Base-by-base conservation (phyloP, 768 basidiomycete species). In the Polyporus arcularius region DNA sequence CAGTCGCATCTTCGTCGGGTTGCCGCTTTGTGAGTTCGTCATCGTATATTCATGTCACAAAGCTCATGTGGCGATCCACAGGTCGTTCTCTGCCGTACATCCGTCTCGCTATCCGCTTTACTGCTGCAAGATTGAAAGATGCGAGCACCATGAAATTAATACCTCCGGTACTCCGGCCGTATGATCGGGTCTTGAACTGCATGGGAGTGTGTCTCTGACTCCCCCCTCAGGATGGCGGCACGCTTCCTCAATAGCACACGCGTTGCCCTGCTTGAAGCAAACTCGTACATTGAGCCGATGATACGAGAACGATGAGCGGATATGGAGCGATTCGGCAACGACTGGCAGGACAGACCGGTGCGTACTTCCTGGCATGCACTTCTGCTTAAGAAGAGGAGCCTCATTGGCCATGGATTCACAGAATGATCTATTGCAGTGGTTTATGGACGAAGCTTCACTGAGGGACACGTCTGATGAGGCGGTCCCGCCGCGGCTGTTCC, bases 1-100 rank as follows among this genome's bases (percentile, higher is more conserved):
- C 28, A 76, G 72, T 51, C 73, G 76, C 15, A 54, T 72, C 40
- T 76, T 76, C 46, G 70, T 77, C 2, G 75, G 75, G 3, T 35
- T 67, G 8, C 73, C 74, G 14, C 39, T 72, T 0, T 77, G 76
- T 77, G 55, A 52, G 72, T 58, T 21, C 16, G 32, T 26, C 32
- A 12, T 45, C 43, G n/a, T 16, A 6, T 1, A 43, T n/a, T 26
- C 16, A 15, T 11, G n/a, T 39, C 32, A 16, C 38, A 15, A 43
- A 18, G 14, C n/a, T 7, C 41, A 15, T 14, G 40, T 16, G 12
- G n/a, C 32, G 5, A 49, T 48, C 12, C 26, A 3, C 12, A 30
- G 21, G 16, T 12, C 52, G 41, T 10, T 14, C n/a, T n/a, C 10
- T 51, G 18, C 67, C 70, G 18, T 74, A 71, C 50, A 53, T 69